A percentile compares a stretch with the other conserved stretches of the same genome.
Evolutionary conservation across 2,329 filamentous ascomycete genomes (phyloP).

Genomic region (Zymoseptoria tritici): DNA sequence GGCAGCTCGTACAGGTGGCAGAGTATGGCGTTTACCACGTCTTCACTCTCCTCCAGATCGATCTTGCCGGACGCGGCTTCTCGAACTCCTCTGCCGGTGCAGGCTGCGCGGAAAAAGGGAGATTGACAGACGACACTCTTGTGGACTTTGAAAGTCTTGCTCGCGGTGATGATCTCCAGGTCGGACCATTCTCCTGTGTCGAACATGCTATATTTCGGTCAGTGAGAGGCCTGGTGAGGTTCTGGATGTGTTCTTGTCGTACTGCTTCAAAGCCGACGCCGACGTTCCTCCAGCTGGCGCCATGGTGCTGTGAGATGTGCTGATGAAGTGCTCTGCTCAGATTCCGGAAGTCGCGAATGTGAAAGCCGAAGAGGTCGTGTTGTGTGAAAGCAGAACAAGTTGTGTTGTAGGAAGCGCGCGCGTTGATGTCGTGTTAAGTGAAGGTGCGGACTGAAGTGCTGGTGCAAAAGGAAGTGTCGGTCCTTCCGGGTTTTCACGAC

Average conservation of each 20-base stretch:
- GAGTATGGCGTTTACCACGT: constrained; percentile 1
- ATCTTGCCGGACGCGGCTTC: constrained; percentile 1
- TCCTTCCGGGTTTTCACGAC: too few species aligned
- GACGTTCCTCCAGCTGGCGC: not conserved
- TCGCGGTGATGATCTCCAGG: constrained; percentile 1
- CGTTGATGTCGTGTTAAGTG: not conserved
- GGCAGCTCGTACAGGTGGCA: constrained; percentile 1
- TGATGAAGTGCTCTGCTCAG: too few species aligned
- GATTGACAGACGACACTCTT: constrained; percentile 5
- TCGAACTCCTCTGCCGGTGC: not conserved
- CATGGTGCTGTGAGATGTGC: not conserved
- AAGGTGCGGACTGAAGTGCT: not conserved
- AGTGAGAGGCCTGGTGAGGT: not conserved
- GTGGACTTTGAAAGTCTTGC: constrained; percentile 6
- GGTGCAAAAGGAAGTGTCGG: not conserved
- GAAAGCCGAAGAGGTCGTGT: too few species aligned
- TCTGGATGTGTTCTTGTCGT: not conserved
- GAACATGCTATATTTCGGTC: not conserved
- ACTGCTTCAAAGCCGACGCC: not conserved
- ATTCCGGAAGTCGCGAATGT: too few species aligned
- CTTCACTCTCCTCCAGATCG: not conserved
- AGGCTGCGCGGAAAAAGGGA: constrained; percentile 5
- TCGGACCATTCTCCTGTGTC: constrained; percentile 8
- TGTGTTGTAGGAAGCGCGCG: not conserved
- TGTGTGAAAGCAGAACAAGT: too few species aligned